Base-by-base conservation (phyloP, 352 stramenopile species). In the Phytophthora pseudosyringae region DNA sequence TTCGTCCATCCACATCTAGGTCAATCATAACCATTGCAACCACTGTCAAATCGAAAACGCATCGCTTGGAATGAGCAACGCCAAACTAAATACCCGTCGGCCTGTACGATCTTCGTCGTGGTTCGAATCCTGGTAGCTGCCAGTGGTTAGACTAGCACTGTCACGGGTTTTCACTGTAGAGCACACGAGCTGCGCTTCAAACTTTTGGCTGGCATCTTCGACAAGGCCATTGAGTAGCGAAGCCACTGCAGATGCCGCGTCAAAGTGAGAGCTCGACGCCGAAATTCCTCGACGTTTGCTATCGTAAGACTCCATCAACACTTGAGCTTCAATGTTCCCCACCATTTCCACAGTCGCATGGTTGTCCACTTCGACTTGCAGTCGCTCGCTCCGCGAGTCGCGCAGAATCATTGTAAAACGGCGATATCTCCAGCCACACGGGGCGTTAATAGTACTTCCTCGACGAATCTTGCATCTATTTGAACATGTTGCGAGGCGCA, bases 301-400 rank as follows among this genome's bases (percentile, higher is more conserved):
- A 10, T 53, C 26, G 15, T 4, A 50, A 6, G 60, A 56, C 39
- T 71, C 44, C 3, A 80, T 52, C 21, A 88, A 59, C 38, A 69
- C 31, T 47, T 69, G 61, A 12, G 82, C 74, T n/a, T 77, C 51
- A 38, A 91, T 84, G 44, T 85, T 84, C 3, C 78, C 76, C 18
- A 86, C 52, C 11, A 91, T 68, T 49, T 76, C 61, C 31, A 71
- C 51, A 13, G 66, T 53, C 13, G 75, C 71, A 29, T 65, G 32
- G 16, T 65, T 64, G 5, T 73, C 53, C 2, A 75, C 74, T 28
- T 75, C 18, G 36, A 86, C 64, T n/a, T 73, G 69, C 3, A 88
- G 36, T 18, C 67, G 61, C 10, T 78, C 65, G 29, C 73, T 67
- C 7, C 50, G 45, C 18, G 36, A 46, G 21, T 89, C 82, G 1